Conservation (phyloP, 441 rosid species). For the Populus hybrid region DNA sequence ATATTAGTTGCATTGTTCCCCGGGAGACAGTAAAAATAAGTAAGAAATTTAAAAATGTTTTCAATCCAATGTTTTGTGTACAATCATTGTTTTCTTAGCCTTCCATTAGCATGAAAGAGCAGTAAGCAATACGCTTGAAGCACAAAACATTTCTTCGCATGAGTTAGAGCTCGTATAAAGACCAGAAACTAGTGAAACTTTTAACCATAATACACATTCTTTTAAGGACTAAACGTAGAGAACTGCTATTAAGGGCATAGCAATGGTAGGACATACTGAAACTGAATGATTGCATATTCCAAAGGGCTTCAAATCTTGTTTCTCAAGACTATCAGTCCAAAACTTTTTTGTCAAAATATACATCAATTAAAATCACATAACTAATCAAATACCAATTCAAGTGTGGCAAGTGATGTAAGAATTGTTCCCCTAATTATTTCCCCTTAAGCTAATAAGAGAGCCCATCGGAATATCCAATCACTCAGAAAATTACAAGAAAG, state of each 20-base stretch:
- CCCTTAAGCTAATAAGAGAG: neutral
- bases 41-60: neutral
- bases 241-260: neutral
- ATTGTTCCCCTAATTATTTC: conserved; percentile 5
- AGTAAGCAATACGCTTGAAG: neutral
- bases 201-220: neutral
- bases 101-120: neutral
- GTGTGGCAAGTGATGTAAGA: conserved; percentile 7
- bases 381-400: neutral
- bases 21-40: neutral
- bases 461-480: conserved; percentile 1
- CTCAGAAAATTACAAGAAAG: neutral
- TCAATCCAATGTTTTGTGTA: neutral
- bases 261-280: neutral
- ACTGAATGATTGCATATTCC: neutral
- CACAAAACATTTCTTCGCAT: neutral
- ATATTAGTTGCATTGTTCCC: neutral
- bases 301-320: neutral
- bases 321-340: neutral
- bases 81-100: neutral
- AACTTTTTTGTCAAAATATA: neutral
- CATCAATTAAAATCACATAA: neutral
- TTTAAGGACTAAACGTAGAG: neutral
- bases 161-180: neutral
- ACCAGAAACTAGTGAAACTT: neutral